Evolutionary conservation across 2,329 filamentous ascomycete genomes (phyloP), one percentile per base, ranked within the genome.

Genomic region (Epichloe gansuensis): DNA sequence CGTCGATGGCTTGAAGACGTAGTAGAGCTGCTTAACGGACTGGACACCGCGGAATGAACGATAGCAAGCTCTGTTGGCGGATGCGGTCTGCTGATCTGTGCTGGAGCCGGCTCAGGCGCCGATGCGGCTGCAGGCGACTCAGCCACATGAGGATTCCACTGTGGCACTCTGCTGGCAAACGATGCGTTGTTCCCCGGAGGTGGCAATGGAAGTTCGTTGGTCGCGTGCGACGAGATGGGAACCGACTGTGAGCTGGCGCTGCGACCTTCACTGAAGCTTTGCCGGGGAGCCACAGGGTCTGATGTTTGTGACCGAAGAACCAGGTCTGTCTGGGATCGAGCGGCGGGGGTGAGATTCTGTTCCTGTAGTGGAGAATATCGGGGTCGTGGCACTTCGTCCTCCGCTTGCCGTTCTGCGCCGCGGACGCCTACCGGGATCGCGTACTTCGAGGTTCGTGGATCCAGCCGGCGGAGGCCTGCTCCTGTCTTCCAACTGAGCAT

Each of bases 251-350:
- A 66, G 51, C 68, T 72, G 2, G 65, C 63, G 56, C 72, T 77
- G 53, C 75, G 65, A 4, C 60, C 66, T 9, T 77, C 74, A 11
- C 64, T 62, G 31, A 73, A 65, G 44, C 63, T 65, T 2, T 74
- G 69, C 41, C 73, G 68, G 12, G 64, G 64, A 5, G 63, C 58
- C 2, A 65, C 59, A 4, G 67, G 58, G 25, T 73, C 73, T 13
- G 67, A 62, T 8, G 65, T 66, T 23, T 69, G 69, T 6, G 74
- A 65, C 43, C 73, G 71, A 5, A 72, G 56, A 2, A 69, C 67
- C 8, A 89, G 69, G 61, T 90, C 85, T 2, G 80, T 85, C 46
- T 83, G 78, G 17, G 86, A 88, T 23, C 78, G 76, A 23, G 78
- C 72, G 12, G 79, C 76, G 43, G 76, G 17, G 75, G 50, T 74